A percentile compares a stretch with the other conserved stretches of the same genome.
These are phyloP conservation scores for Parathielavia appendiculata DNA, from an alignment of 495 filamentous ascomycete species.

Conservation along the genomic window DNA sequence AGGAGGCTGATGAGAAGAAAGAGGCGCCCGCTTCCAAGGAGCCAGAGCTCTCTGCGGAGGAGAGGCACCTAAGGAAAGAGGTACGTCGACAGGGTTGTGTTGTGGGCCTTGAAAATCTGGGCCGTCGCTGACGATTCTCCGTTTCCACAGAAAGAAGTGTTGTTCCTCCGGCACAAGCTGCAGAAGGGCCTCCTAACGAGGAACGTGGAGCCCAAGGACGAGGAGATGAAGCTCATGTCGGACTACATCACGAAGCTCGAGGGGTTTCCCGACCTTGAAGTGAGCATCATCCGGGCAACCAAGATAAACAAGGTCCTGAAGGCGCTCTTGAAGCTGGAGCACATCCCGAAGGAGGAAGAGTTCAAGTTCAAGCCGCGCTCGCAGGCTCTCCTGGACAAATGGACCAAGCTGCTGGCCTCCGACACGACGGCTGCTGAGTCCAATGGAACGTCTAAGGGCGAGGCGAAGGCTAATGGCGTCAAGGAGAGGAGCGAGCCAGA, in stretches of 20 bases:
- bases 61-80: slow-evolving; percentile 51
- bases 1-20: slow-evolving; percentile 58
- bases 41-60: slow-evolving; percentile 47
- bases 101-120: background rate
- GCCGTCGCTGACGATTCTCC: slow-evolving; percentile 16
- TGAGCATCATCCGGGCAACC: slow-evolving; percentile 73
- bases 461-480: slow-evolving; percentile 40
- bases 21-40: slow-evolving; percentile 46
- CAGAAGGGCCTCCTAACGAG: slow-evolving; percentile 85
- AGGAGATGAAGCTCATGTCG: slow-evolving; percentile 84
- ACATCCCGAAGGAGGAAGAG: slow-evolving; percentile 79
- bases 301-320: slow-evolving; percentile 96
- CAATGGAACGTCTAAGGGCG: slow-evolving; percentile 12
- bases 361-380: slow-evolving; percentile 79
- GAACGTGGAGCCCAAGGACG: slow-evolving; percentile 72
- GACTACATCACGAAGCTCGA: slow-evolving; percentile 76
- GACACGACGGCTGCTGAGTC: slow-evolving; percentile 30
- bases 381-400: slow-evolving; percentile 65
- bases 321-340: slow-evolving; percentile 74
- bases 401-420: slow-evolving; percentile 72
- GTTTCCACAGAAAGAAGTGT: slow-evolving; percentile 54
- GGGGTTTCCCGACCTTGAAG: slow-evolving; percentile 70
- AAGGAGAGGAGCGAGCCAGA: slow-evolving; percentile 34
- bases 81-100: slow-evolving; percentile 37
- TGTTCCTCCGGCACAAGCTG: slow-evolving; percentile 83